phyloP scores from a whole-genome alignment of 2,329 filamentous ascomycete genomes.

The Thielaviopsis musarum region DNA sequence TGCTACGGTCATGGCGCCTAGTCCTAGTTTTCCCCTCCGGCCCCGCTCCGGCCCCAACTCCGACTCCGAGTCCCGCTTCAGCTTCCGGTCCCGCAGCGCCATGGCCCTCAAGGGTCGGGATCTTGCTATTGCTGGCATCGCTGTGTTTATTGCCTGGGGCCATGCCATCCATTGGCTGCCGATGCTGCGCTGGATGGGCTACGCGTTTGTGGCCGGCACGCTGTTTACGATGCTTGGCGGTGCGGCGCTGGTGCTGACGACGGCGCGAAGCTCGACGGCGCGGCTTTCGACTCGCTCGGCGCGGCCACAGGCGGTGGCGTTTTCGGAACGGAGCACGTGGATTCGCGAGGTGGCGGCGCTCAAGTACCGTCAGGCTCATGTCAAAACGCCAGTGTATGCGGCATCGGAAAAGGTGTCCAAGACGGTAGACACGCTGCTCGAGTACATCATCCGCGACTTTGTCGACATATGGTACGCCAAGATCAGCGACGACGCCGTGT shows the following conservation, averaged over 20 bases:
- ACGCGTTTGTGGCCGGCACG: slow-evolving; percentile 62
- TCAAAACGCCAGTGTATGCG: slow-evolving; percentile 52
- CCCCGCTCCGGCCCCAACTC: not conserved
- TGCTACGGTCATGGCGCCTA: not conserved
- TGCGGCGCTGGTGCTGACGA: slow-evolving; percentile 42
- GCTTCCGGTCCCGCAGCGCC: slow-evolving; percentile 16
- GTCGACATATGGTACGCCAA: slow-evolving; percentile 74
- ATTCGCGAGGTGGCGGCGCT: slow-evolving; percentile 49
- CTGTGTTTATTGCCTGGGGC: slow-evolving; percentile 73
- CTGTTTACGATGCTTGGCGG: slow-evolving; percentile 37
- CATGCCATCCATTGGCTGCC: slow-evolving; percentile 72
- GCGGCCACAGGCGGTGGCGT: slow-evolving; percentile 33
- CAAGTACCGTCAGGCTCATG: slow-evolving; percentile 48
- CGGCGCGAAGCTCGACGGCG: slow-evolving; percentile 34
- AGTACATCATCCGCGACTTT: slow-evolving; percentile 66
- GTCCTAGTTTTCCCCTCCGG: not conserved
- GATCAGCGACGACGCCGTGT: slow-evolving; percentile 67
- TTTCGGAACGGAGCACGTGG: slow-evolving; percentile 51
- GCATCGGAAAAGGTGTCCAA: slow-evolving; percentile 62
- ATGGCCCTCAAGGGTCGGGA: slow-evolving; percentile 62
- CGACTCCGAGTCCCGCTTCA: not conserved
- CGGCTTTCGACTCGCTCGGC: slow-evolving; percentile 21
- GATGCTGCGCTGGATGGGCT: slow-evolving; percentile 64
- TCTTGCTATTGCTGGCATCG: slow-evolving; percentile 49
- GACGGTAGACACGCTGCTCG: slow-evolving; percentile 63